Percentiles rank a stretch among this genome's conserved stretches.
Evolutionary conservation across 805 yeast genomes (phyloP).

Genomic region (Suhomyces xylopsoci): DNA sequence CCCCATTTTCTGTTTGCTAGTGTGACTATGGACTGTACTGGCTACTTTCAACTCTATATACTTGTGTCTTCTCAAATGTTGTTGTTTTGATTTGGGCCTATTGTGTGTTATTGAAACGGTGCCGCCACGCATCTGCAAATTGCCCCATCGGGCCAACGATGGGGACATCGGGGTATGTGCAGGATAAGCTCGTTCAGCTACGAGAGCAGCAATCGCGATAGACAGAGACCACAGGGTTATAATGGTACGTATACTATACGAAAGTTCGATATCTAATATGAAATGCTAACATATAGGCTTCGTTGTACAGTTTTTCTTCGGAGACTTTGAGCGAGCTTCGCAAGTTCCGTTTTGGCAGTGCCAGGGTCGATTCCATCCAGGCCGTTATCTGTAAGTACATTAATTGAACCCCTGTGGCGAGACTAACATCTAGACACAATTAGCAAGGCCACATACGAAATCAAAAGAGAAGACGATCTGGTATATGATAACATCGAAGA

Average conservation of each 20-base stretch:
- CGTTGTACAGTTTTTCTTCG: slow-evolving; percentile 60
- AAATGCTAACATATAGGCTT: slow-evolving; percentile 14
- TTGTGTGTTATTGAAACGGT: slow-evolving; percentile 2
- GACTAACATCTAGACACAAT: slow-evolving; percentile 42
- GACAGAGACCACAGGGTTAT: neutral
- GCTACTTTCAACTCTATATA: neutral
- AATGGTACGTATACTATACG: neutral
- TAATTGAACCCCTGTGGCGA: neutral
- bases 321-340: slow-evolving; percentile 59
- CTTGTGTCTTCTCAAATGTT: slow-evolving; percentile 1
- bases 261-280: neutral
- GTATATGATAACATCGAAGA: slow-evolving; percentile 54
- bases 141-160: neutral
- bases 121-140: neutral
- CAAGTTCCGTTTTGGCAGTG: slow-evolving; percentile 72
- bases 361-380: slow-evolving; percentile 58
- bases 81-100: slow-evolving; percentile 2
- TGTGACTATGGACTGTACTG: neutral
- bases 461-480: slow-evolving; percentile 47
- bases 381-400: slow-evolving; percentile 54
- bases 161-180: neutral
- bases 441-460: slow-evolving; percentile 52
- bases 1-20: slow-evolving; percentile 9
- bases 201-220: neutral
- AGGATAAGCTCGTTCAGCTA: neutral